A percentile compares a stretch with the other conserved stretches of the same genome.
phyloP scores from a whole-genome alignment of 257 asterid genomes.

The Fraxinus quadrangulata region DNA sequence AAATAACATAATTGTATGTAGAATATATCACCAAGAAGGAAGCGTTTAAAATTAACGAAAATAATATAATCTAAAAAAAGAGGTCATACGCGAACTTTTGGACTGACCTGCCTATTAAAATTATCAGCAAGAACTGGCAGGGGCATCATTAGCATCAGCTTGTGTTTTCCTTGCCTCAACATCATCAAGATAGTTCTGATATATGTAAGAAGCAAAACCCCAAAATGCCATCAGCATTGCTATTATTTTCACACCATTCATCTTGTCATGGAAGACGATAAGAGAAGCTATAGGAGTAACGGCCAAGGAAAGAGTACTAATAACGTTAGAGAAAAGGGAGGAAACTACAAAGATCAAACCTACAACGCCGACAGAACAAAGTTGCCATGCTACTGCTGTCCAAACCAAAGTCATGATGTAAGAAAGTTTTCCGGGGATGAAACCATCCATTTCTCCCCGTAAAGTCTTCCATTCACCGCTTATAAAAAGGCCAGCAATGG shows the following conservation, averaged over 20 bases:
- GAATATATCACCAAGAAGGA: not conserved
- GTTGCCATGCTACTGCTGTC: slow-evolving; percentile 88
- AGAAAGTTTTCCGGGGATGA: slow-evolving; percentile 54
- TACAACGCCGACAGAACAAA: slow-evolving; percentile 78
- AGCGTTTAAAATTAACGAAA: not conserved
- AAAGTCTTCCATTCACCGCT: slow-evolving; percentile 85
- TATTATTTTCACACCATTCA: slow-evolving; percentile 68
- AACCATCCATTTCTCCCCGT: slow-evolving; percentile 58
- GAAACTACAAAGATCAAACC: slow-evolving; percentile 84
- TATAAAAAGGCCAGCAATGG: slow-evolving; percentile 66
- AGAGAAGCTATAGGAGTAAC: slow-evolving; percentile 78
- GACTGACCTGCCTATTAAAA: not conserved
- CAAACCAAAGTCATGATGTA: slow-evolving; percentile 74
- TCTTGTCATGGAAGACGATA: slow-evolving; percentile 67
- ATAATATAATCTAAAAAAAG: not conserved
- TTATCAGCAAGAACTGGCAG: slow-evolving; percentile 34
- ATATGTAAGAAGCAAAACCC: slow-evolving; percentile 80
- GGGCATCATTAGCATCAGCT: slow-evolving; percentile 16
- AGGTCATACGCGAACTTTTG: not conserved
- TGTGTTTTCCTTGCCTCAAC: slow-evolving; percentile 35
- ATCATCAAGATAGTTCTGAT: slow-evolving; percentile 85
- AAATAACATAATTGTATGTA: not conserved
- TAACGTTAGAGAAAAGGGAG: slow-evolving; percentile 82
- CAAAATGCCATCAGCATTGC: slow-evolving; percentile 77
- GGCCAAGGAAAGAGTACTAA: slow-evolving; percentile 88